Evolutionary conservation across 768 basidiomycete genomes (phyloP), one percentile per base, ranked within the genome.

Genomic region (Tulasnella sp.): DNA sequence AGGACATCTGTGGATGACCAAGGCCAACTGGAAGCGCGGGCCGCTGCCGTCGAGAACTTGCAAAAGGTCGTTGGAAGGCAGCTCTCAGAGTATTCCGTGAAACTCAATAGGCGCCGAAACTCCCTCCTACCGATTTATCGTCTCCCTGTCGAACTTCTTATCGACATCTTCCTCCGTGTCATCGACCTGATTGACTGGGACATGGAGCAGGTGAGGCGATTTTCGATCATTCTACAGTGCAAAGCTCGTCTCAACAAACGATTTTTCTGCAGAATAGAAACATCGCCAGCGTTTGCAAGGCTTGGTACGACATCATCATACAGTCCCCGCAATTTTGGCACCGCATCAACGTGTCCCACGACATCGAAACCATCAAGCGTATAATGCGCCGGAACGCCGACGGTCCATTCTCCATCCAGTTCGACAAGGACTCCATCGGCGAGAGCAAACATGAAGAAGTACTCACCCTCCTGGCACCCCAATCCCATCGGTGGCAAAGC

Each of bases 101-200:
- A 36, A 16, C 62, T 68, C 62, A 27, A 68, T 68, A 68, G 62
- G 34, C 62, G 62, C 34, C 62, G 34, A 68, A 68, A 68, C 62
- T 27, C 62, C 7, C 31, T 68, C 18, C 31, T 68, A 24, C 62
- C 62, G 5, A 68, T 68, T 31, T 68, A 68, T 68, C 62, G 62
- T 31, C 62, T 68, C 62, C 62, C 62, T 36, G 31, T 68, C 12
- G 62, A 68, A 36, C 62, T 68, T 68, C 62, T 68, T 68, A 68
- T 68, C 62, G 62, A 68, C 31, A 68, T 68, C 21, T 68, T 68
- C 62, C 62, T 68, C 19, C 62, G 62, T 14, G 62, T 68, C 27
- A 68, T 68, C 34, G 62, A 68, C 62, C 62, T 68, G 16, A 68
- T 68, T 19, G 62, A 68, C 62, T 68, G 62, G 62, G 62, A 68